Base-by-base conservation (phyloP, 306 rosid species). In the Quercus parvula region DNA sequence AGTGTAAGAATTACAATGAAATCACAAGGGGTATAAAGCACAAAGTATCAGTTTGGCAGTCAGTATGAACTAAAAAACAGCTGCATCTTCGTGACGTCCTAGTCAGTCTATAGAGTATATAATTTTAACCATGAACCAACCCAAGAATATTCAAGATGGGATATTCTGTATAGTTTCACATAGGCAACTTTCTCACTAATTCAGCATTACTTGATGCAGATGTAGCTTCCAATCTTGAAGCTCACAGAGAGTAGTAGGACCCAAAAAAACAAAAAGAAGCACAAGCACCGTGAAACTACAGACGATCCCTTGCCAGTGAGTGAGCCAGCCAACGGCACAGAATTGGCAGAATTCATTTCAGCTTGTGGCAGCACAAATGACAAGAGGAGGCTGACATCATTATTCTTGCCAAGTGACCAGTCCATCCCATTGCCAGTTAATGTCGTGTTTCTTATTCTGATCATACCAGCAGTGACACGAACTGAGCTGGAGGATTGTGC, bases 391-490 rank as follows among this genome's bases (percentile, higher is more conserved):
- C 83, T 85, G 71, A 85, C 85, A 68, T 86, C 88, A 35, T 89
- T 91, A 24, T 79, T 87, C 93, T 95, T 95, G 54, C 92, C 89
- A 75, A 83, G 46, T 72, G 80, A 68, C 89, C 84, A 83, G 85
- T 86, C 92, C 83, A 83, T 78, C 71, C 80, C 87, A 71, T 85
- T 81, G 77, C 90, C 91, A 35, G 85, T 84, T 56, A 83, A 41
- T 68, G 90, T 76, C 20, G 84, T 35, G 73, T 88, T 85, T 67
- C 87, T 83, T 70, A 95, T 87, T 86, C 87, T 94, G 83, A 95
- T 87, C 95, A 95, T 87, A 68, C 92, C 99, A 30, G 99, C 89
- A 31, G 94, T 92, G 76, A 90, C 78, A 77, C 82, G 97, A 84
- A 79, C 84, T 4, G 97, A 76, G 73, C 82, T 78, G 77, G 99